These are phyloP conservation scores for Vachellia collinsii DNA, from an alignment of 306 rosid species.

Conservation along the genomic window DNA sequence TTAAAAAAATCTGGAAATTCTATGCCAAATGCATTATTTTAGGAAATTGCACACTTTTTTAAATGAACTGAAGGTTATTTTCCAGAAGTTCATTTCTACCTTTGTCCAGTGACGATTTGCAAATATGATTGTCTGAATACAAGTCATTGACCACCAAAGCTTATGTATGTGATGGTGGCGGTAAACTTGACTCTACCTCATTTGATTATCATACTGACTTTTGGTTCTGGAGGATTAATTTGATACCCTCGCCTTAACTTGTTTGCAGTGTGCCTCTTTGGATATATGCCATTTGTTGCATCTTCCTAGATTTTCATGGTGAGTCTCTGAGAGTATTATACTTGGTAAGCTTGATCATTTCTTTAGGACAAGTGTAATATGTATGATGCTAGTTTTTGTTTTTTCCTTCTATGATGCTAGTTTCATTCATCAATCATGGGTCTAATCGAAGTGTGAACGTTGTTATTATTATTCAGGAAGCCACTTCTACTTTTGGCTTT, in stretches of 20 bases:
- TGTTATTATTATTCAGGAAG: constrained; percentile 64
- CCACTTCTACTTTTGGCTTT: constrained; percentile 90
- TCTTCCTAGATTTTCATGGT: constrained; percentile 87
- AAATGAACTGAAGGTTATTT: no score
- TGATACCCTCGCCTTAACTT: constrained; percentile 31
- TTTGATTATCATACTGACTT: neutral
- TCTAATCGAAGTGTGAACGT: constrained; percentile 31
- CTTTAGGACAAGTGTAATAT: neutral
- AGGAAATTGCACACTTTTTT: no score
- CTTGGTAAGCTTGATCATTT: neutral
- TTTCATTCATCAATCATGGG: constrained; percentile 1
- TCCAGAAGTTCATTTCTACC: no score
- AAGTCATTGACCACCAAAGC: no score
- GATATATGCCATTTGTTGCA: constrained; percentile 84
- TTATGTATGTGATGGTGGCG: neutral
- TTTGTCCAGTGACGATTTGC: no score
- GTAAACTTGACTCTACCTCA: neutral
- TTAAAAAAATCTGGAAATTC: no score
- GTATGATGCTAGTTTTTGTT: neutral
- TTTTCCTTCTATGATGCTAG: neutral
- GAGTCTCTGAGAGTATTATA: constrained; percentile 33
- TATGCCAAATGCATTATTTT: no score
- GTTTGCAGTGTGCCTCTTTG: constrained; percentile 81
- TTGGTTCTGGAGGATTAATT: constrained; percentile 10
- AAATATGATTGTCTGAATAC: no score